These are phyloP conservation scores for Schwanniomyces polymorphus DNA, from an alignment of 805 yeast genomes.

Conservation along the genomic window DNA sequence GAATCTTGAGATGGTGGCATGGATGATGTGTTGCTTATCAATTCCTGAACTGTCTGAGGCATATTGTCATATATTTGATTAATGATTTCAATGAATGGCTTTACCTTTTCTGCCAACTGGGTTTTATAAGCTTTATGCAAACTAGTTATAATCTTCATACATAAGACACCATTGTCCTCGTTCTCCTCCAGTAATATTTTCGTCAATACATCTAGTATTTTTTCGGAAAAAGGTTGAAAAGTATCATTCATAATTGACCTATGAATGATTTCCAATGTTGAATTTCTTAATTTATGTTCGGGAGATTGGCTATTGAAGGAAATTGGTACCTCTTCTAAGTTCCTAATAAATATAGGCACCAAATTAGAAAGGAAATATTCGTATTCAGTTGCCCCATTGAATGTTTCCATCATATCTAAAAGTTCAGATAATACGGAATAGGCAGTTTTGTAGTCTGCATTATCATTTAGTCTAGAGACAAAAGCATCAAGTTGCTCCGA, in stretches of 20 bases:
- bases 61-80: slow-evolving; percentile 76
- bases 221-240: slow-evolving; percentile 66
- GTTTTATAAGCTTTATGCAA: slow-evolving; percentile 83
- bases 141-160: slow-evolving; percentile 84
- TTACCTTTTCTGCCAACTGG: slow-evolving; percentile 66
- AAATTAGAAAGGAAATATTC: slow-evolving; percentile 69
- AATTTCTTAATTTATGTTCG: slow-evolving; percentile 76
- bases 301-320: slow-evolving; percentile 63
- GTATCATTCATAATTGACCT: slow-evolving; percentile 82
- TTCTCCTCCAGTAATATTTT: slow-evolving; percentile 70
- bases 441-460: slow-evolving; percentile 56
- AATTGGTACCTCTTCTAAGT: slow-evolving; percentile 69
- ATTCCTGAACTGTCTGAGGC: slow-evolving; percentile 69
- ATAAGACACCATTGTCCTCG: slow-evolving; percentile 91
- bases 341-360: slow-evolving; percentile 66
- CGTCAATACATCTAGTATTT: slow-evolving; percentile 60
- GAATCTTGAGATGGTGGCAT: slow-evolving; percentile 2
- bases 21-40: slow-evolving; percentile 39
- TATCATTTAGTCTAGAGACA: slow-evolving; percentile 60
- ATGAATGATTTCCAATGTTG: slow-evolving; percentile 75
- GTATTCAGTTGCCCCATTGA: slow-evolving; percentile 79
- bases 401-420: slow-evolving; percentile 82
- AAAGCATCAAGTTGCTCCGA: slow-evolving; percentile 65
- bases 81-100: slow-evolving; percentile 75
- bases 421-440: slow-evolving; percentile 77